A percentile compares a stretch with the other conserved stretches of the same genome.
phyloP scores from a whole-genome alignment of 371 early-diverging fungal genomes.

The Conidiobolus incongruus region DNA sequence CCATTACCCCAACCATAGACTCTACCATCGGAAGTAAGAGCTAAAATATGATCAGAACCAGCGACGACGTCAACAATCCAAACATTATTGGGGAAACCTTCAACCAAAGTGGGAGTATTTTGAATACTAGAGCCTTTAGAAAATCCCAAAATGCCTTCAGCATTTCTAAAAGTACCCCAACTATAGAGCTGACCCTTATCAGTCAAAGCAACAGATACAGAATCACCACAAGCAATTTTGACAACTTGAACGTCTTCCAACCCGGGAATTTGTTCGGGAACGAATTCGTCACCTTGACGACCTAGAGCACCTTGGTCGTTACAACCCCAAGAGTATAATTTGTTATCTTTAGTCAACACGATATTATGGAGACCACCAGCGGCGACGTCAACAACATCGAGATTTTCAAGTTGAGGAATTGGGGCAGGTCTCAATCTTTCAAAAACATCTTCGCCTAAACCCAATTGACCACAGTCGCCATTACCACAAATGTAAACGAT shows the following conservation, averaged over 20 bases:
- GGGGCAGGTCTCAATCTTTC: conserved; percentile 51
- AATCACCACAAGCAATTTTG: conserved; percentile 84
- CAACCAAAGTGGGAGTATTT: conserved; percentile 7
- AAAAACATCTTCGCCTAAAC: conserved; percentile 59
- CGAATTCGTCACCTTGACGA: conserved; percentile 32
- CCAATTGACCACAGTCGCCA: conserved; percentile 93
- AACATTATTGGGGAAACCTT: background rate
- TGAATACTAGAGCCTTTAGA: conserved; percentile 25
- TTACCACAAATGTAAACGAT: conserved; percentile 81
- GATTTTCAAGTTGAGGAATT: conserved; percentile 26
- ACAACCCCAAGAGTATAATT: conserved; percentile 90
- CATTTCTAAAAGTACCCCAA: conserved; percentile 82
- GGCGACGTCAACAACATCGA: conserved; percentile 44
- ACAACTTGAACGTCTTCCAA: conserved; percentile 51
- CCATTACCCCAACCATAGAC: conserved; percentile 1
- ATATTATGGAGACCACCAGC: conserved; percentile 81
- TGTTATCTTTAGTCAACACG: conserved; percentile 47
- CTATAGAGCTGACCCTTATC: conserved; percentile 66
- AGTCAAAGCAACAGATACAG: conserved; percentile 72
- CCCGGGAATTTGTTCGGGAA: conserved; percentile 8
- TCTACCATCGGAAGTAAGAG: conserved; percentile 6
- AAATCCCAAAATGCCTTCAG: conserved; percentile 48
- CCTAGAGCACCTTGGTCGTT: conserved; percentile 98
- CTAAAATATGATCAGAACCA: background rate
- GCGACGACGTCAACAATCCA: background rate